These are phyloP conservation scores for Talaromyces sp. DNA, from an alignment of 2,329 filamentous ascomycete genomes.

Conservation along the genomic window DNA sequence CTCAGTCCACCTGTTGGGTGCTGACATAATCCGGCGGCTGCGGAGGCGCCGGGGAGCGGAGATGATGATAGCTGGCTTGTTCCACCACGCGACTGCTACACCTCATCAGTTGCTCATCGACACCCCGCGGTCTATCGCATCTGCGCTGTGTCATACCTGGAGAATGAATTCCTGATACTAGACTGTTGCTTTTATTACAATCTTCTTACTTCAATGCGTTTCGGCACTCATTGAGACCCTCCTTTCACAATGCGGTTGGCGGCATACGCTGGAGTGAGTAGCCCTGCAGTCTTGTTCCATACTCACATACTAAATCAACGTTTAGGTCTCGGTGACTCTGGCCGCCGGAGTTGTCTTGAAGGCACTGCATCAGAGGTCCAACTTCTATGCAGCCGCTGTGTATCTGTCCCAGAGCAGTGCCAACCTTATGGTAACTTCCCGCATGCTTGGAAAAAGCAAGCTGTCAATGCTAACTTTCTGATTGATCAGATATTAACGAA, in stretches of 20 bases:
- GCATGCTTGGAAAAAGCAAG: neutral
- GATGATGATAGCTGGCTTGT: conserved; percentile 12
- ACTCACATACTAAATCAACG: conserved; percentile 11
- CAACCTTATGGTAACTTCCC: conserved; percentile 69
- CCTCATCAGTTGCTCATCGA: neutral
- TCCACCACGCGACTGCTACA: conserved; percentile 5
- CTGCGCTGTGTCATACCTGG: conserved; percentile 5
- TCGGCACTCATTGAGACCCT: conserved; percentile 15
- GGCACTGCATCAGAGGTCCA: conserved; percentile 89
- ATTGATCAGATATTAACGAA: conserved; percentile 75
- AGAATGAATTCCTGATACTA: conserved; percentile 8
- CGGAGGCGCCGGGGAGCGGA: neutral
- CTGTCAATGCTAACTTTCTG: conserved; percentile 2
- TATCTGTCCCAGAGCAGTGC: conserved; percentile 96
- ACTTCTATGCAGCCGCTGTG: conserved; percentile 97
- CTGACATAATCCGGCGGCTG: conserved; percentile 10
- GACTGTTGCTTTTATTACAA: neutral
- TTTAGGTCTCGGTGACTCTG: conserved; percentile 74
- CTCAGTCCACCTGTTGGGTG: neutral
- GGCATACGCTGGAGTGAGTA: conserved; percentile 47
- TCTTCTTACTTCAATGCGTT: conserved; percentile 22
- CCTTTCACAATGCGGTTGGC: conserved; percentile 42
- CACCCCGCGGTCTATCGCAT: conserved; percentile 8
- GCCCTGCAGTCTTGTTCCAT: conserved; percentile 20
- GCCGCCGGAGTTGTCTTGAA: conserved; percentile 80